These are phyloP conservation scores for Pseudocercospora pini-densiflorae DNA, from an alignment of 2,329 filamentous ascomycete genomes.

Conservation along the genomic window DNA sequence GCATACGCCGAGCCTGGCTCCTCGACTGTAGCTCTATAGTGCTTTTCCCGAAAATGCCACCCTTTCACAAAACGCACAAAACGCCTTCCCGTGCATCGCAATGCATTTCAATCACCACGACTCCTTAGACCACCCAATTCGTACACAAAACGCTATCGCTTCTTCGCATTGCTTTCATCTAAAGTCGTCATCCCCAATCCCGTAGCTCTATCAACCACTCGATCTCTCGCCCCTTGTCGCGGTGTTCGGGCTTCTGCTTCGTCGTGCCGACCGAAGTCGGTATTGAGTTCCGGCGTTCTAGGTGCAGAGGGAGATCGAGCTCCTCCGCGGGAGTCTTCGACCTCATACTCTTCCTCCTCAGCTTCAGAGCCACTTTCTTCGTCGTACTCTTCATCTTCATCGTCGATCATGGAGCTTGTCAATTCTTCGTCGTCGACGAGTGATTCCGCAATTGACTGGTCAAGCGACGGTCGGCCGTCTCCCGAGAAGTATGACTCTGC, in stretches of 20 bases:
- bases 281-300: conserved; percentile 18
- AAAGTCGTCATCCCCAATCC: conserved; percentile 12
- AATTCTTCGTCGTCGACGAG: conserved; percentile 27
- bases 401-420: conserved; percentile 23
- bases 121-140: not conserved
- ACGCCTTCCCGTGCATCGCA: not conserved
- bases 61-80: not conserved
- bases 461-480: conserved; percentile 24
- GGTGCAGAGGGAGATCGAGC: conserved; percentile 20
- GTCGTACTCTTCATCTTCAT: conserved; percentile 35
- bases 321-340: conserved; percentile 20
- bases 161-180: conserved; percentile 5
- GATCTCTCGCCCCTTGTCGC: not conserved
- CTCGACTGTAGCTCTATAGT: not conserved
- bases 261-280: not conserved
- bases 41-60: not conserved
- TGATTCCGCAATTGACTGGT: conserved; percentile 28
- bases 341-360: conserved; percentile 23
- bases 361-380: conserved; percentile 16
- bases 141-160: not conserved
- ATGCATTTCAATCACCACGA: not conserved
- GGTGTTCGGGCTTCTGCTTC: conserved; percentile 11
- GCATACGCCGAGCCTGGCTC: not conserved
- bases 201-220: not conserved
- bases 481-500: conserved; percentile 27